Evolutionary conservation across 495 filamentous ascomycete species (phyloP).

Genomic region (Aspergillus steynii): DNA sequence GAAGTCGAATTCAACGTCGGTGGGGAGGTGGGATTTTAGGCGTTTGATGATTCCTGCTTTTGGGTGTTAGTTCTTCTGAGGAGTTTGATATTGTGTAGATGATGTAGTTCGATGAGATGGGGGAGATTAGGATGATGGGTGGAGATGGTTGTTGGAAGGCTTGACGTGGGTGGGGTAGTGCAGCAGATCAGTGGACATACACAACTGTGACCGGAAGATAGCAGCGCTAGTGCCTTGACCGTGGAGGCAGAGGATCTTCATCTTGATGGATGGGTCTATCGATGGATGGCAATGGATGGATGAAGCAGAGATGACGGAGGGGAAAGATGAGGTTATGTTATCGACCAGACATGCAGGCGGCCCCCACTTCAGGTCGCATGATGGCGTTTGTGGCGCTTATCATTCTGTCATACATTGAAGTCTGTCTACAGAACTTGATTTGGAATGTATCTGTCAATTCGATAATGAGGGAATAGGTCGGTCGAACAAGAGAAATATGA

Average conservation of each 20-base stretch:
- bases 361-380: too few relatives aligned
- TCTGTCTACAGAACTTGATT: not conserved
- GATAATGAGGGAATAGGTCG: not conserved
- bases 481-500: not conserved
- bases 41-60: constrained; percentile 41
- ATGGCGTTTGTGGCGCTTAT: too few relatives aligned
- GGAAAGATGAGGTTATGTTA: not conserved
- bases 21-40: constrained; percentile 23
- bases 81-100: not conserved
- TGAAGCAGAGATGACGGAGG: not conserved
- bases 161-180: not conserved
- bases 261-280: constrained; percentile 19
- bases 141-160: not conserved
- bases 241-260: constrained; percentile 65
- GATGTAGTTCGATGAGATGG: constrained; percentile 19
- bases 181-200: constrained; percentile 32
- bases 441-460: not conserved
- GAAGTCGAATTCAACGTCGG: constrained; percentile 55
- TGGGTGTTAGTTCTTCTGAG: not conserved
- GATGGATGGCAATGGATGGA: not conserved
- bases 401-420: too few relatives aligned
- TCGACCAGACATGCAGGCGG: not conserved
- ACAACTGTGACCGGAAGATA: constrained; percentile 60
- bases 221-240: constrained; percentile 59
- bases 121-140: constrained; percentile 23